A percentile compares a stretch with the other conserved stretches of the same genome.
These are phyloP conservation scores for Trichosporon faecale DNA, from an alignment of 1,284 basidiomycete species.

Conservation along the genomic window DNA sequence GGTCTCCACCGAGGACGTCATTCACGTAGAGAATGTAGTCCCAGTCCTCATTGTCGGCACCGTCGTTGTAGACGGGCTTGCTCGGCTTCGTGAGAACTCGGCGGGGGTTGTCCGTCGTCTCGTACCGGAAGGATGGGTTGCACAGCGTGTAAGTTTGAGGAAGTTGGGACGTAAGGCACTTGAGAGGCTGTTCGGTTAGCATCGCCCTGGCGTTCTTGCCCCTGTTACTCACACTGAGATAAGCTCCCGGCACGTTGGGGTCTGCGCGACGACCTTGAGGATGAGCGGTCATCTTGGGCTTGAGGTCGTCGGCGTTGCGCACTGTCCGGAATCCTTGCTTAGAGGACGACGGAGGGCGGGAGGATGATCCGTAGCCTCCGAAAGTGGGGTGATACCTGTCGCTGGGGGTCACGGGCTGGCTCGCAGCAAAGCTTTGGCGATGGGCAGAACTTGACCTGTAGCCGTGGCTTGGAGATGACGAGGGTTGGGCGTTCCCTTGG, in stretches of 20 bases:
- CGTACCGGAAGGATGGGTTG: constrained; percentile 88
- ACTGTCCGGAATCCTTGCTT: constrained; percentile 43
- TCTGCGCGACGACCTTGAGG: constrained; percentile 46
- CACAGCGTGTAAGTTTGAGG: constrained; percentile 86
- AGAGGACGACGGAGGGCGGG: constrained; percentile 16
- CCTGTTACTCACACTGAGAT: constrained; percentile 45
- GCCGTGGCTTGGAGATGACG: neutral
- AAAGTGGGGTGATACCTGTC: neutral
- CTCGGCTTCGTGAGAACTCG: constrained; percentile 93
- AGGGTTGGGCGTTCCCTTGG: constrained; percentile 1
- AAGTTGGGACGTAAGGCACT: constrained; percentile 80
- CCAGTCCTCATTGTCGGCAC: constrained; percentile 94
- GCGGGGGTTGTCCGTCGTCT: constrained; percentile 84
- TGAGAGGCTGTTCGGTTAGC: constrained; percentile 64
- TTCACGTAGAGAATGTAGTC: constrained; percentile 98
- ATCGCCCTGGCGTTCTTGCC: neutral
- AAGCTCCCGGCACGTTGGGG: constrained; percentile 44
- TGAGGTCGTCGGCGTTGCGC: constrained; percentile 39
- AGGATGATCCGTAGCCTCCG: constrained; percentile 1
- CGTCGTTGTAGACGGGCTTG: constrained; percentile 88
- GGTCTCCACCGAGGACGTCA: constrained; percentile 85
- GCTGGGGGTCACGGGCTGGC: constrained; percentile 2
- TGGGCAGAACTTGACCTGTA: neutral
- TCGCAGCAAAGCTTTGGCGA: constrained; percentile 8
- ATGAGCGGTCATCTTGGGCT: constrained; percentile 37